Evolutionary conservation across 2,329 filamentous ascomycete species (phyloP), one percentile per base, ranked within the genome.

Genomic region (Verticillium longisporum): DNA sequence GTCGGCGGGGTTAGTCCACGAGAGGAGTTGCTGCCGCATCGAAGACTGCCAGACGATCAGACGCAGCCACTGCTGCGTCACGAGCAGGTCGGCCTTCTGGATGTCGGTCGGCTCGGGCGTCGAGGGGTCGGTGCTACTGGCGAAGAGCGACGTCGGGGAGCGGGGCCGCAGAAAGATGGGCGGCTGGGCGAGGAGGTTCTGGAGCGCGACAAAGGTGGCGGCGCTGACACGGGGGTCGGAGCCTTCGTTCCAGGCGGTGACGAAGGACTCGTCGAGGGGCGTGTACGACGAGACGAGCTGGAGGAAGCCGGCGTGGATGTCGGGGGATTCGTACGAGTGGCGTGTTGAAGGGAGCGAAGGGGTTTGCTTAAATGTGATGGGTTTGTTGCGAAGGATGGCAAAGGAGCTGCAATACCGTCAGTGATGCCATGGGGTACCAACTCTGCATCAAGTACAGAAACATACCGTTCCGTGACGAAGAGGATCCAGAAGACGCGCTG

Each of bases 1-100:
- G n/a, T 64, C 63, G 34, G 62, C 61, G 6, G 63, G 63, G n/a
- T 65, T 61, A 14, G 62, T 62, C 36, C 82, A 85, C 36, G 85
- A 87, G 21, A 90, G 77, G 31, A 86, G 82, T 4, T 85, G 84
- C 66, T 88, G 86, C 21, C 83, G 82, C 66, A 88, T 88, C 3
- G 86, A 87, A 1, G 88, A 80, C 66, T 89, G 88, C 88, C 88
- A 90, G n/a, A 89, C 83, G 74, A 89, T 88, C 1, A 86, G 83
- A 18, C 84, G 79, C 4, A 90, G 77, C 88, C 88, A 90, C 67
- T 89, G 86, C 69, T 90, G 88, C 2, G 86, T 90, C 59, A 88
- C 82, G 54, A 88, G 78, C 18, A 90, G 79, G 66, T 90, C 86
- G 6, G 88, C 86, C 60, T 86, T 88, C 66, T 90, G 88, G 21